phyloP scores from a whole-genome alignment of 306 rosid genomes.

The Cucumis cinereus region DNA sequence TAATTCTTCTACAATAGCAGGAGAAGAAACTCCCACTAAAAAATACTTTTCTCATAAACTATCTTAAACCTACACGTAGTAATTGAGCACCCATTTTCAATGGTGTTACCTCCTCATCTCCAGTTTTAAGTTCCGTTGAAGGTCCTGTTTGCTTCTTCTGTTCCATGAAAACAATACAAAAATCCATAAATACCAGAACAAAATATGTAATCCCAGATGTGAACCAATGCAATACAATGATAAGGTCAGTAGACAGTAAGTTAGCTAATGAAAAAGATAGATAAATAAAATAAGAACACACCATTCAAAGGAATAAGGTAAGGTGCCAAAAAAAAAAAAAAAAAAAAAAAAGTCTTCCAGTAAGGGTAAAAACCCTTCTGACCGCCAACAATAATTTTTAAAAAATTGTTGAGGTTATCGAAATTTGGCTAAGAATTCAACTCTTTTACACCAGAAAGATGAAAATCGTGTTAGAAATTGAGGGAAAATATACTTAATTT shows the following conservation, averaged over 20 bases:
- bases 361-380: background rate
- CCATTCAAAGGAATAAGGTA: background rate
- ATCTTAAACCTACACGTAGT: background rate
- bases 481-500: no score
- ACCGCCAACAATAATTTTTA: background rate
- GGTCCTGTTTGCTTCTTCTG: constrained; percentile 48
- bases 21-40: background rate
- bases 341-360: background rate
- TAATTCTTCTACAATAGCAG: background rate
- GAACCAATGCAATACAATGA: background rate
- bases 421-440: no score
- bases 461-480: no score
- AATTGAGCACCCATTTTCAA: background rate
- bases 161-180: constrained; percentile 13
- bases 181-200: background rate
- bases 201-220: background rate
- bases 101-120: constrained; percentile 44
- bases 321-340: no score
- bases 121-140: constrained; percentile 34
- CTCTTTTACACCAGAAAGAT: no score
- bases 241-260: background rate
- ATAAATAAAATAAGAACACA: background rate
- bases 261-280: background rate
- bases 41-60: background rate
- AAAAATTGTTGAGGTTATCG: no score